These are phyloP conservation scores for Fusarium sp. DNA, from an alignment of 2,329 filamentous ascomycete genomes.

Conservation along the genomic window DNA sequence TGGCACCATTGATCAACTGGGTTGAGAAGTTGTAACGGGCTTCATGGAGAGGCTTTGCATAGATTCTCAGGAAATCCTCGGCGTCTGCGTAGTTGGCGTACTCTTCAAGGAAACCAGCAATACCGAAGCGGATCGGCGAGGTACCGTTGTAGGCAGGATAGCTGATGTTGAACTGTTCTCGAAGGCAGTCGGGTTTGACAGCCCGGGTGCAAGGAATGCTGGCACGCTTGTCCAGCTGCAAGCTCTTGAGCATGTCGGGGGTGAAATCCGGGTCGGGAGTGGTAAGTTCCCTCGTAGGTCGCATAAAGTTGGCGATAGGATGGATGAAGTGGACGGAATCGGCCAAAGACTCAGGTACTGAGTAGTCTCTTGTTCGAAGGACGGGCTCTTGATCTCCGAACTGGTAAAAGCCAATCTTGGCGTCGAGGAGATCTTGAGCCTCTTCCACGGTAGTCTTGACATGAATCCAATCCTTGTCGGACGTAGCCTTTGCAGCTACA, in stretches of 20 bases:
- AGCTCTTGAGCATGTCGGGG: slow-evolving; percentile 7
- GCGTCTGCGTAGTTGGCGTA: slow-evolving; percentile 59
- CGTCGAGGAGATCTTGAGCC: slow-evolving; percentile 56
- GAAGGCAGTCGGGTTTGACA: slow-evolving; percentile 57
- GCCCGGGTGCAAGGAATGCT: slow-evolving; percentile 47
- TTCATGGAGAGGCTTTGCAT: slow-evolving; percentile 52
- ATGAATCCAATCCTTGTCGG: slow-evolving; percentile 56
- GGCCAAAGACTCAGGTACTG: slow-evolving; percentile 55
- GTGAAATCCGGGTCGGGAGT: slow-evolving; percentile 28
- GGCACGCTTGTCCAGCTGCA: slow-evolving; percentile 38
- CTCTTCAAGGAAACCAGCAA: slow-evolving; percentile 64
- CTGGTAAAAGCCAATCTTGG: slow-evolving; percentile 56
- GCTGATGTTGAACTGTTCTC: slow-evolving; percentile 59
- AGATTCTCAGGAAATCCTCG: slow-evolving; percentile 52
- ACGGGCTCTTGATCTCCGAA: slow-evolving; percentile 54
- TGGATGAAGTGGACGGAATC: slow-evolving; percentile 59
- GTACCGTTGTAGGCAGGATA: slow-evolving; percentile 47
- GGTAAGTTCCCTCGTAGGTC: slow-evolving; percentile 51
- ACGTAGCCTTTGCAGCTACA: slow-evolving; percentile 48
- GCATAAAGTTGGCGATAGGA: slow-evolving; percentile 63
- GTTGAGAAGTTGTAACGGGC: slow-evolving; percentile 56
- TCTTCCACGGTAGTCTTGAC: slow-evolving; percentile 55
- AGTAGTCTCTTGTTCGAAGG: slow-evolving; percentile 59
- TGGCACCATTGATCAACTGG: slow-evolving; percentile 56
- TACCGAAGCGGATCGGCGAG: slow-evolving; percentile 56